Percentiles rank a stretch among this genome's conserved stretches.
These are phyloP conservation scores for Phytopythium delawarense DNA, from an alignment of 352 stramenopile species.

Conservation along the genomic window DNA sequence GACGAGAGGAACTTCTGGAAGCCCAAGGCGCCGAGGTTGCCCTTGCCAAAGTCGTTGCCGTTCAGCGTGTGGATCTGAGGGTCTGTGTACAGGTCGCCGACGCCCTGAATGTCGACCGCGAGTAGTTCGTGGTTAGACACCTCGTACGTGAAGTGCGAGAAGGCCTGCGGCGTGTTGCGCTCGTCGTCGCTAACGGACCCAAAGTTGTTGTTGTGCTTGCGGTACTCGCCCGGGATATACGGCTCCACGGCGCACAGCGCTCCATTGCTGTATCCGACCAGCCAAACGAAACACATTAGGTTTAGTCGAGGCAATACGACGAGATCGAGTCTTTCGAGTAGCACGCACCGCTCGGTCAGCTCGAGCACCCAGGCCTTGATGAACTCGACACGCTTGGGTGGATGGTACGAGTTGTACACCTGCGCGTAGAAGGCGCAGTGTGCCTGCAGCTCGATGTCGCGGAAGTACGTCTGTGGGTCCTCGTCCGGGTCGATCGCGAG, in stretches of 20 bases:
- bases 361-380: conserved; percentile 83
- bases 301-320: not conserved
- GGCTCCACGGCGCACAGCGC: conserved; percentile 73
- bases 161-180: conserved; percentile 86
- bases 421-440: conserved; percentile 82
- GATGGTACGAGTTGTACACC: conserved; percentile 85
- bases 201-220: conserved; percentile 90
- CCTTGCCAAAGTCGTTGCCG: conserved; percentile 84
- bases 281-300: not conserved
- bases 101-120: conserved; percentile 94
- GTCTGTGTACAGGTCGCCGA: conserved; percentile 96
- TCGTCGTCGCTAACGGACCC: conserved; percentile 81
- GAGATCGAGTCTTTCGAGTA: not conserved
- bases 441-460: conserved; percentile 84
- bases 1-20: conserved; percentile 88
- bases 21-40: conserved; percentile 75
- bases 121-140: conserved; percentile 89
- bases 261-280: conserved; percentile 26
- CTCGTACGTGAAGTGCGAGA: conserved; percentile 94
- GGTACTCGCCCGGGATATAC: conserved; percentile 81
- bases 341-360: conserved; percentile 44
- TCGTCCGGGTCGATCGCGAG: conserved; percentile 85
- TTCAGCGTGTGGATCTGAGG: conserved; percentile 90
- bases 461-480: conserved; percentile 87
- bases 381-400: conserved; percentile 80